phyloP scores from a whole-genome alignment of 495 filamentous ascomycete species.

The Penicillium mononematosum region DNA sequence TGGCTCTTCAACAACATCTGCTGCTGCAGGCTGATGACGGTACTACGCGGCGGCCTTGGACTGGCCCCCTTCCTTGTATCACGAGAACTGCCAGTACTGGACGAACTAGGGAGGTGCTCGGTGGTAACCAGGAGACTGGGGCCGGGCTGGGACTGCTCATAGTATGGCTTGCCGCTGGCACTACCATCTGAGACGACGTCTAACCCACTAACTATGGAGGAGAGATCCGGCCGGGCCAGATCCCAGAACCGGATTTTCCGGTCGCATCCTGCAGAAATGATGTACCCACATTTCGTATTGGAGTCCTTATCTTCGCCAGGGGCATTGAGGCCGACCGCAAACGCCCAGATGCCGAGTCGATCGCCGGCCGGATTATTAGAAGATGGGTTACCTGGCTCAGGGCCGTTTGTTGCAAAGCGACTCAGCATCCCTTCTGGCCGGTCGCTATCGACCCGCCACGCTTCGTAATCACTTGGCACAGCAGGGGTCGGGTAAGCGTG shows the following conservation, averaged over 20 bases:
- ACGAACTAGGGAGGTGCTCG: conserved; percentile 60
- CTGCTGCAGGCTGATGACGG: conserved; percentile 86
- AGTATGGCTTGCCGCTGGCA: conserved; percentile 57
- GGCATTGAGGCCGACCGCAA: conserved; percentile 52
- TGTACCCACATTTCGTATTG: conserved; percentile 57
- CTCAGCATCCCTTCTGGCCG: conserved; percentile 83
- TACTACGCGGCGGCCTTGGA: conserved; percentile 64
- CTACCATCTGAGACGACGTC: conserved; percentile 60
- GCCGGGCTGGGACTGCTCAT: conserved; percentile 66
- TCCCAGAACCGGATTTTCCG: conserved; percentile 96
- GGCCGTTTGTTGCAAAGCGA: conserved; percentile 69
- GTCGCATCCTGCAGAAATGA: conserved; percentile 84
- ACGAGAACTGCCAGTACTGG: conserved; percentile 28
- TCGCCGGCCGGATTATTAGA: conserved; percentile 46
- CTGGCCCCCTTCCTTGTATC: conserved; percentile 39
- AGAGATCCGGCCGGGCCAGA: conserved; percentile 66
- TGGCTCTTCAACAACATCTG: conserved; percentile 83
- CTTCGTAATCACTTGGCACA: conserved; percentile 68
- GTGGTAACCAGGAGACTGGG: conserved; percentile 67
- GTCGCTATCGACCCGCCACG: conserved; percentile 90
- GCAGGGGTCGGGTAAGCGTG: conserved; percentile 46
- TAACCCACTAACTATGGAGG: conserved; percentile 74
- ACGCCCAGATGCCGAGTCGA: conserved; percentile 54
- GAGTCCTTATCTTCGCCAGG: conserved; percentile 44
- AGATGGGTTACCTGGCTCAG: conserved; percentile 39